A percentile compares a stretch with the other conserved stretches of the same genome.
Conservation (phyloP, 768 basidiomycete genomes). For the Terana coerulea region DNA sequence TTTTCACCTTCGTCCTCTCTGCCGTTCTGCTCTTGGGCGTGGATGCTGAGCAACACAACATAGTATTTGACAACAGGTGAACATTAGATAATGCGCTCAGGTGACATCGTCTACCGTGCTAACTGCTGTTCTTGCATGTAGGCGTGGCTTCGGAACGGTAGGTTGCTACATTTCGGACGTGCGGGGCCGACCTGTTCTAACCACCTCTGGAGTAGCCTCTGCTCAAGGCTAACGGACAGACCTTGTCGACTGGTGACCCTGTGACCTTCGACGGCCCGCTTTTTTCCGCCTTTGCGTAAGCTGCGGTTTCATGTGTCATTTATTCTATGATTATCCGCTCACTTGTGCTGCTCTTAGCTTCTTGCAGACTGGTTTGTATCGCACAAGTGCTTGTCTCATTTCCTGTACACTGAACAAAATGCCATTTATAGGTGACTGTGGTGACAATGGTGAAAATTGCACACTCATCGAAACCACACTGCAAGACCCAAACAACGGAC, state of each 20-base stretch:
- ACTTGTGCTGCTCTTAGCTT: background rate
- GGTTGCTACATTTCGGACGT: conserved; percentile 7
- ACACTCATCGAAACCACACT: conserved; percentile 37
- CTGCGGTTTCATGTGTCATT: background rate
- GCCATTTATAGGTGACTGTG: conserved; percentile 27
- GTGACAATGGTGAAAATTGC: conserved; percentile 37
- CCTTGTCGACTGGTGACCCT: conserved; percentile 33
- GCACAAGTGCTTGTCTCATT: background rate
- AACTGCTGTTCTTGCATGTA: conserved; percentile 11
- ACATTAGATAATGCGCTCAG: conserved; percentile 28
- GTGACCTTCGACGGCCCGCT: conserved; percentile 31
- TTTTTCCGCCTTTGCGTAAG: conserved; percentile 41
- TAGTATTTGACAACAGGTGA: conserved; percentile 43
- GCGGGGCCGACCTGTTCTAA: background rate
- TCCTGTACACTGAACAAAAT: background rate
- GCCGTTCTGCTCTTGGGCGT: background rate
- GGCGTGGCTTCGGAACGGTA: conserved; percentile 38
- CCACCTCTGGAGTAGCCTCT: conserved; percentile 25
- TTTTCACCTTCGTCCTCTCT: background rate
- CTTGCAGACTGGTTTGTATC: conserved; percentile 1
- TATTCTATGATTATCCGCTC: background rate
- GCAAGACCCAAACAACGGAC: conserved; percentile 26
- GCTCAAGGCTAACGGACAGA: conserved; percentile 35
- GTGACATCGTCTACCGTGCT: background rate
- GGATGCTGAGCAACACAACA: conserved; percentile 39